Percentiles rank a stretch among this genome's conserved stretches.
Evolutionary conservation across 306 rosid species (phyloP).

Genomic region (Albizia julibrissin): DNA sequence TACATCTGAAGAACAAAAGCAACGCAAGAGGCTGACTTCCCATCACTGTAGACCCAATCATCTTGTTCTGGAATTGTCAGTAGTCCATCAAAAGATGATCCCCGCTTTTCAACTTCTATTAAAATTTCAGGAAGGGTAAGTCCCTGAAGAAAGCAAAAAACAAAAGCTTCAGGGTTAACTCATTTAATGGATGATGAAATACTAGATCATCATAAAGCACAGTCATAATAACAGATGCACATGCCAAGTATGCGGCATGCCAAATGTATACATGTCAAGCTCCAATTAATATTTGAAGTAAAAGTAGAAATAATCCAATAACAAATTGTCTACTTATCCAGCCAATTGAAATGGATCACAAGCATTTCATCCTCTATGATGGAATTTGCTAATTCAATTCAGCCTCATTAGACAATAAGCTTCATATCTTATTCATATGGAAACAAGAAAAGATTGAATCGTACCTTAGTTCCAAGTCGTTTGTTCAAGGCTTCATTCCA

Average conservation of each 20-base stretch:
- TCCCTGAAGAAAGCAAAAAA: slow-evolving; percentile 57
- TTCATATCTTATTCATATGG: slow-evolving; percentile 2
- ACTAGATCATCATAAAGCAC: slow-evolving; percentile 16
- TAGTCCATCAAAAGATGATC: slow-evolving; percentile 81
- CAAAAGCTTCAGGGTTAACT: slow-evolving; percentile 9
- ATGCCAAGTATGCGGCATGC: background rate
- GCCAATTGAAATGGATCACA: slow-evolving; percentile 22
- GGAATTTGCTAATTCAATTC: slow-evolving; percentile 9
- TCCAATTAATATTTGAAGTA: background rate
- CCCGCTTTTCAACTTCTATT: slow-evolving; percentile 82
- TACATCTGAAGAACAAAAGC: slow-evolving; percentile 94
- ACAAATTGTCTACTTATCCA: background rate
- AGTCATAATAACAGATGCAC: slow-evolving; percentile 8
- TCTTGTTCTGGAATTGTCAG: slow-evolving; percentile 91
- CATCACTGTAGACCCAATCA: slow-evolving; percentile 89
- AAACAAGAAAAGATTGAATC: slow-evolving; percentile 19
- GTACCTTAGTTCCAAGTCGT: slow-evolving; percentile 86
- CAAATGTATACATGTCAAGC: background rate
- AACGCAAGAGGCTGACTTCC: slow-evolving; percentile 89
- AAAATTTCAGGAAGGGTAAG: slow-evolving; percentile 80
- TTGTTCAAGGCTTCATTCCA: slow-evolving; percentile 98
- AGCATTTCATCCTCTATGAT: slow-evolving; percentile 16
- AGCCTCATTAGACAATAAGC: slow-evolving; percentile 19
- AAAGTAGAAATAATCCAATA: background rate
- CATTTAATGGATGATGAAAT: slow-evolving; percentile 22